Evolutionary conservation across 192 early-diverging fungal species (phyloP).

Genomic region (Mortierella hygrophila): DNA sequence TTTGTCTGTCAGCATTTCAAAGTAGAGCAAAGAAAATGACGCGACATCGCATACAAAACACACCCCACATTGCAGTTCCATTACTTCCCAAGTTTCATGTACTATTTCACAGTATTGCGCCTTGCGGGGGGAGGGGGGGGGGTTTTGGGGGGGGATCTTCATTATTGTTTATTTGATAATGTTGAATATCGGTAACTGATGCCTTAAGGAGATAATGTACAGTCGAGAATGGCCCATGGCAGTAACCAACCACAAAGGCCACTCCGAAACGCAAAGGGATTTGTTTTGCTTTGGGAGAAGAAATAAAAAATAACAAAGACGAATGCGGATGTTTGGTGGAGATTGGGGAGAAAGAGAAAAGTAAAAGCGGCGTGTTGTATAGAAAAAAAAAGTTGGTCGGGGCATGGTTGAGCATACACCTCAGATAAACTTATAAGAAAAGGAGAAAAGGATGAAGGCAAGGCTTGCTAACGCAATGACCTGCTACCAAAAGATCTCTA

Average conservation of each 20-base stretch:
- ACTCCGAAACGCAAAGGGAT: slow-evolving; percentile 22
- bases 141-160: no score
- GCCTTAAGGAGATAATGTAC: slow-evolving; percentile 44
- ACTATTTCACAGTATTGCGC: no score
- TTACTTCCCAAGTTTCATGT: background rate
- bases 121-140: no score
- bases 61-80: background rate
- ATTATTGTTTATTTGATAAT: slow-evolving; percentile 54
- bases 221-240: slow-evolving; percentile 41
- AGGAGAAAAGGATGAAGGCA: background rate
- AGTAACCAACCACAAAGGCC: slow-evolving; percentile 46
- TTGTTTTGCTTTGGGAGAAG: slow-evolving; percentile 2
- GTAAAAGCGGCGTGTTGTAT: background rate
- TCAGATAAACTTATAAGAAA: background rate
- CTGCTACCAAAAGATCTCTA: background rate
- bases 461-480: background rate
- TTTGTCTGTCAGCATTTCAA: background rate
- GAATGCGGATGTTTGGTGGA: background rate
- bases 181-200: slow-evolving; percentile 59
- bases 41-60: background rate
- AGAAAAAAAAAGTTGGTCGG: slow-evolving; percentile 2
- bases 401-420: slow-evolving; percentile 56
- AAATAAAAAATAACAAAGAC: slow-evolving; percentile 57
- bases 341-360: background rate
- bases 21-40: background rate